phyloP scores from a whole-genome alignment of 768 basidiomycete species.

The Boletus vermiculosoides region DNA sequence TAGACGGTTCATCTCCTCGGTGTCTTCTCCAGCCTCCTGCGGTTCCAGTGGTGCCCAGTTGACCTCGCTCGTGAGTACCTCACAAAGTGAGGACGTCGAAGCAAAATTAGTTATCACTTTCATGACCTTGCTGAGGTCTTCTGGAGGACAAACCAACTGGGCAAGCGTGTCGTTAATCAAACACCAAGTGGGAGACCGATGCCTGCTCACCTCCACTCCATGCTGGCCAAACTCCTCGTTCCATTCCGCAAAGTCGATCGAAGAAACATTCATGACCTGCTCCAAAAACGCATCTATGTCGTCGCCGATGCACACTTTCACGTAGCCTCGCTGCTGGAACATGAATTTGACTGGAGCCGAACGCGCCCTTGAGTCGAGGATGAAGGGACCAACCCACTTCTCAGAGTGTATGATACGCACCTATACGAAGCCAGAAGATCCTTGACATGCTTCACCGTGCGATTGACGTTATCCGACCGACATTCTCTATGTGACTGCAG shows the following conservation, averaged over 20 bases:
- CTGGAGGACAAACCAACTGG: constrained; percentile 48
- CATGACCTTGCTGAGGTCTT: constrained; percentile 39
- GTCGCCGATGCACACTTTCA: constrained; percentile 43
- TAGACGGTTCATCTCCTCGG: constrained; percentile 36
- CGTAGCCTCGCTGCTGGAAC: constrained; percentile 55
- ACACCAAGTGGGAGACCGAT: background rate
- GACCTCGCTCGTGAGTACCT: constrained; percentile 50
- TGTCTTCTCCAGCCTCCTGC: constrained; percentile 37
- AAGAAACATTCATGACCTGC: constrained; percentile 38
- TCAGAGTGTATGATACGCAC: constrained; percentile 32
- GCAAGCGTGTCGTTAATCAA: background rate
- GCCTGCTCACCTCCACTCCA: constrained; percentile 34
- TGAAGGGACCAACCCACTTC: background rate
- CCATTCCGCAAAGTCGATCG: constrained; percentile 46
- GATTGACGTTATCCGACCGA: constrained; percentile 61
- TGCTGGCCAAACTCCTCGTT: constrained; percentile 33
- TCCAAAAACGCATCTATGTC: constrained; percentile 40
- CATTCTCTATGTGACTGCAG: constrained; percentile 45
- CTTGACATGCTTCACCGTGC: constrained; percentile 57
- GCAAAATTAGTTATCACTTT: constrained; percentile 30
- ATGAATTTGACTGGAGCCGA: constrained; percentile 64
- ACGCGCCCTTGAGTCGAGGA: constrained; percentile 46
- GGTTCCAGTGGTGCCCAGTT: constrained; percentile 53
- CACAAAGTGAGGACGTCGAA: constrained; percentile 30
- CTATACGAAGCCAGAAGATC: constrained; percentile 48